Conservation (phyloP, 2,329 filamentous ascomycete species). For the Escovopsis weberi region DNA sequence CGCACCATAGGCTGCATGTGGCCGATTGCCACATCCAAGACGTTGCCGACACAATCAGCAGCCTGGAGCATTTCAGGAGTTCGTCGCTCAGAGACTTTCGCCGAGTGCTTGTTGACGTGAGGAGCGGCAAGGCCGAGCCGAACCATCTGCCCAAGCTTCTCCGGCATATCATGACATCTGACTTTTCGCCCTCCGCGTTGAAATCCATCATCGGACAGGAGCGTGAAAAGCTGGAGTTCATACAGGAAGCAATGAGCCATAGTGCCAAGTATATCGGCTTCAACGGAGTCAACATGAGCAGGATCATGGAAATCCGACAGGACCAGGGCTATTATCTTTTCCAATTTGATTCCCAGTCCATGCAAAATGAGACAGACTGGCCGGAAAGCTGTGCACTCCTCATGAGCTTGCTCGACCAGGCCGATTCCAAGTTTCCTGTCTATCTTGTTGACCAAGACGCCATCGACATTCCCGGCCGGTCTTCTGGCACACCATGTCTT, state of each 20-base stretch:
- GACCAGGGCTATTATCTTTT: not conserved
- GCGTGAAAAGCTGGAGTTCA: conserved; percentile 6
- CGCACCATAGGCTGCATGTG: conserved; percentile 1
- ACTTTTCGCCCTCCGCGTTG: not conserved
- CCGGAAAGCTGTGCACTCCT: not conserved
- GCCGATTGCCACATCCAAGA: conserved; percentile 1
- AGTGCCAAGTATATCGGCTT: conserved; percentile 8
- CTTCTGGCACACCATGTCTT: not conserved
- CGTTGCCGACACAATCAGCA: not conserved
- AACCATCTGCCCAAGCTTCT: not conserved
- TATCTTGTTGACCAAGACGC: conserved; percentile 10
- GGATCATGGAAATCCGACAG: not conserved
- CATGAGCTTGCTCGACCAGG: conserved; percentile 1
- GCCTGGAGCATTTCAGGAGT: not conserved
- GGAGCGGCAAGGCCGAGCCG: not conserved
- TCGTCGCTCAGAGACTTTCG: not conserved
- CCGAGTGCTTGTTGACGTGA: not conserved
- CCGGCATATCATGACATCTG: accelerated
- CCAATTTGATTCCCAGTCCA: conserved; percentile 2
- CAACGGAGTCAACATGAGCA: conserved; percentile 4
- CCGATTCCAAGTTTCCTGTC: not conserved
- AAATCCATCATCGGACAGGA: conserved; percentile 3
- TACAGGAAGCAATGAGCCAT: not conserved
- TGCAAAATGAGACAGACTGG: conserved; percentile 3
- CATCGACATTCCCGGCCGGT: not conserved